Base-by-base conservation (phyloP, 768 basidiomycete genomes). In the Sporobolomyces roseus region DNA sequence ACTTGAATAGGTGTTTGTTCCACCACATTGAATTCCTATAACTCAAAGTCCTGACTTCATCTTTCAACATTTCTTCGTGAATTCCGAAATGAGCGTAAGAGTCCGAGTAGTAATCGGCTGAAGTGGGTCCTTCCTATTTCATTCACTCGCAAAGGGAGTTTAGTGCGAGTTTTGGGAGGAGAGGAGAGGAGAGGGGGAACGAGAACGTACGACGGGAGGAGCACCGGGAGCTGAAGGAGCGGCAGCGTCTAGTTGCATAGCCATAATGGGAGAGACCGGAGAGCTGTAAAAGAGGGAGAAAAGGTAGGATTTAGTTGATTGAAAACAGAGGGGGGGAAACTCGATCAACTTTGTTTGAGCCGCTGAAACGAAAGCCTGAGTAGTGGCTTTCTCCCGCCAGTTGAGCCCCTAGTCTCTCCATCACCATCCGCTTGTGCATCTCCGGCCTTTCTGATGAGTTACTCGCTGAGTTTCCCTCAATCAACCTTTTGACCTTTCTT, bases 61-160 rank as follows among this genome's bases (percentile, higher is more conserved):
- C 96, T 81, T 99, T 99, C 79, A 99, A 81, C 96, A 99, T 99
- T 82, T 99, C 96, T 81, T 98, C 76, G 74, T 77, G 76, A 54
- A 77, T 75, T 3, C 75, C 75, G 61, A 74, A 73, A 59, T 74
- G 73, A 10, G 67, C 69, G 55, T 66, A 66, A 21, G 63, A 63
- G 58, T 73, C 71, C 50, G 71, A 66, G 67, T 73, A 73, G 71
- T 73, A 73, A 58, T 73, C 71, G 51, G 63, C 59, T 7, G 71
- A 73, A 38, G 71, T 68, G 3, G 62, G 50, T 54, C 51, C 58
- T 46, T 58, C 71, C 70, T 72, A 58, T 12, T n/a, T n/a, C n/a
- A 14, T 25, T 7, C 12, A 27, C 12, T 3, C 3, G 10, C 27
- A 35, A 10, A 36, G 35, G 10, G 36, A 56, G 30, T 25, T 21